Evolutionary conservation across 768 basidiomycete species (phyloP), one percentile per base, ranked within the genome.

Genomic region (Baorangia bicolor): DNA sequence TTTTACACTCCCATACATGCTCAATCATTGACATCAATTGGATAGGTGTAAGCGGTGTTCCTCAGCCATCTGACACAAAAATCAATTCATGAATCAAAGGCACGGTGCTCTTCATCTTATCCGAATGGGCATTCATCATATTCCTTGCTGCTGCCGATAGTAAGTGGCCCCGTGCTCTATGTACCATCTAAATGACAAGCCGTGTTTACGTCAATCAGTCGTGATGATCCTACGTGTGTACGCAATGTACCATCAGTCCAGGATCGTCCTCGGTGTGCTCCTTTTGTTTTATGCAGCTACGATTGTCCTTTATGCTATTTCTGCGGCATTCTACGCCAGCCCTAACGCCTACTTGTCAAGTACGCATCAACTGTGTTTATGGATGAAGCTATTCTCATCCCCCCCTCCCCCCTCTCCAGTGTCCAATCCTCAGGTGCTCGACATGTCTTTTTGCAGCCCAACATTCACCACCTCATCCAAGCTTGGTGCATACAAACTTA

Each of bases 141-240:
- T 65, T 59, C 25, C 51, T 62, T 37, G 51, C 46, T 37, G 53
- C 51, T 18, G 49, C 60, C 0, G 63, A 65, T 37, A 23, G 64
- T 65, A 28, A 60, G 64, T 65, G n/a, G 1, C 8, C 8, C 0
- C 5, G 7, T 49, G n/a, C 3, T 21, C 18, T 20, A 2, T 21
- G 14, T 31, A 2, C 12, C 12, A 16, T 44, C 4, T n/a, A 2
- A n/a, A 23, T 45, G 23, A 42, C 4, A 9, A 16, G 9, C 9
- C 13, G 9, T 38, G 6, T 20, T 14, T 7, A n/a, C 14, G 10
- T 13, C 33, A 1, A 42, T 11, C 28, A 65, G 64, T 63, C 9
- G 41, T 58, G 30, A 65, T 65, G 64, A 58, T 65, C 45, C 16
- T 6, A 28, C 53, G n/a, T 8, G 52, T 49, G n/a, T n/a, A n/a